Base-by-base conservation (phyloP, 2,329 filamentous ascomycete genomes). In the Graphilbum fragrans region DNA sequence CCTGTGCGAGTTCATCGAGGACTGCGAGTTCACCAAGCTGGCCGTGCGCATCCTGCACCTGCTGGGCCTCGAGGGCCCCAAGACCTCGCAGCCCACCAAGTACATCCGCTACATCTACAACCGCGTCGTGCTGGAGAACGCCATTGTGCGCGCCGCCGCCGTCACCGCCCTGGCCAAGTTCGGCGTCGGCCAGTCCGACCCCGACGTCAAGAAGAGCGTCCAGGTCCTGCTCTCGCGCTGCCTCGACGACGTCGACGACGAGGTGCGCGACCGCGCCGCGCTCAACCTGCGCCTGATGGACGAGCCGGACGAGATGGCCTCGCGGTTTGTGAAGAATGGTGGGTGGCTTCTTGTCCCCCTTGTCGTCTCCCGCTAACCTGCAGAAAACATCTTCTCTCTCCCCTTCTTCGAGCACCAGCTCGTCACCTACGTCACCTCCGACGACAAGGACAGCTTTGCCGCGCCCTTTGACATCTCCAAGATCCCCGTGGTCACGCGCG, bases 101-200 rank as follows among this genome's bases (percentile, higher is more conserved):
- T 98, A 95, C 61, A 94, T 98, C 53, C 85, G 92, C 44, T 98
- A 96, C 63, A 98, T 98, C 57, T 98, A 98, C 70, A 98, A 98
- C 67, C 79, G 92, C 45, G 90, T 98, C 19, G 92, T 98, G 16
- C 67, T 98, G 40, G 92, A 98, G 64, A 98, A 98, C 58, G 87
- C 92, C 33, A 87, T 95, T 48, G 88, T 98, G 18, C 77, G 92
- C 52, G 92, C 92, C 38, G 88, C 92, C 10, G 92, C 92, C 40
- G 93, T 96, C 20, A 96, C 92, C 20, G 92, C 92, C 3, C 66
- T 98, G 47, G 86, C 90, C 54, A 98, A 96, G 63, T 98, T 98
- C 56, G 92, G 92, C 53, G 90, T 96, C 44, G 88, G 86, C 27
- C 92, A 96, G 62, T 88, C 93, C 64, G 92, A 96, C 55, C 80